A percentile compares a stretch with the other conserved stretches of the same genome.
phyloP scores from a whole-genome alignment of 192 early-diverging fungal genomes.

The Irineochytrium annulatum region DNA sequence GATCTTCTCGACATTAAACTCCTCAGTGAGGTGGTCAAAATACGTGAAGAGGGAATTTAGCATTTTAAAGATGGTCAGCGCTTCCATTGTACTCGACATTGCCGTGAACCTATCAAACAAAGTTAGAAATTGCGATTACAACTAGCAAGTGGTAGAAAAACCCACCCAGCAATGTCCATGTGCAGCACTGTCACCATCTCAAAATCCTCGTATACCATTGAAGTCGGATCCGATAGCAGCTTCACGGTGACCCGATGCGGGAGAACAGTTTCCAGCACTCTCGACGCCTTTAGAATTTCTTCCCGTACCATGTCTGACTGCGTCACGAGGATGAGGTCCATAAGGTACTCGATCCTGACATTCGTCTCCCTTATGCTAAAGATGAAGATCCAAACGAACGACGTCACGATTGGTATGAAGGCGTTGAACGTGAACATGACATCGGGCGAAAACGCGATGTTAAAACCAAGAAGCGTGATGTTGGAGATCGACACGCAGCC shows the following conservation, averaged over 20 bases:
- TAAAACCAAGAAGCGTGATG: constrained; percentile 5
- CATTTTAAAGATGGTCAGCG: constrained; percentile 44
- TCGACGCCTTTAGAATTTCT: constrained; percentile 34
- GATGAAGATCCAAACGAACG: constrained; percentile 10
- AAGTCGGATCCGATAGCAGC: constrained; percentile 33
- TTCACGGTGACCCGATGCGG: constrained; percentile 42
- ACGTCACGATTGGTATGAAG: constrained; percentile 8
- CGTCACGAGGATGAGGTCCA: constrained; percentile 38
- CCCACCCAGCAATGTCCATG: constrained; percentile 51
- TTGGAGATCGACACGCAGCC: neutral
- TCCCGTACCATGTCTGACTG: constrained; percentile 43
- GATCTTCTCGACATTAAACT: constrained; percentile 45
- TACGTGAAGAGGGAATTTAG: constrained; percentile 48
- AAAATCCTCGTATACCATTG: constrained; percentile 45
- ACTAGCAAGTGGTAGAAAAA: neutral
- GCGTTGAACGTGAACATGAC: neutral
- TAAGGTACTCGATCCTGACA: constrained; percentile 21
- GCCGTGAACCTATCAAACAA: constrained; percentile 36
- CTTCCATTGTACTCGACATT: constrained; percentile 46
- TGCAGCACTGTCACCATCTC: constrained; percentile 37
- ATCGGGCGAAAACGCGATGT: too few relatives aligned
- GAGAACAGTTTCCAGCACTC: constrained; percentile 40
- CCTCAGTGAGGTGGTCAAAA: constrained; percentile 42
- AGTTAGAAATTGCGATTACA: neutral
- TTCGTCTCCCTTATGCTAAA: constrained; percentile 18